A percentile compares a stretch with the other conserved stretches of the same genome.
Conservation (phyloP, 768 basidiomycete genomes). For the Boletus reticulatus region DNA sequence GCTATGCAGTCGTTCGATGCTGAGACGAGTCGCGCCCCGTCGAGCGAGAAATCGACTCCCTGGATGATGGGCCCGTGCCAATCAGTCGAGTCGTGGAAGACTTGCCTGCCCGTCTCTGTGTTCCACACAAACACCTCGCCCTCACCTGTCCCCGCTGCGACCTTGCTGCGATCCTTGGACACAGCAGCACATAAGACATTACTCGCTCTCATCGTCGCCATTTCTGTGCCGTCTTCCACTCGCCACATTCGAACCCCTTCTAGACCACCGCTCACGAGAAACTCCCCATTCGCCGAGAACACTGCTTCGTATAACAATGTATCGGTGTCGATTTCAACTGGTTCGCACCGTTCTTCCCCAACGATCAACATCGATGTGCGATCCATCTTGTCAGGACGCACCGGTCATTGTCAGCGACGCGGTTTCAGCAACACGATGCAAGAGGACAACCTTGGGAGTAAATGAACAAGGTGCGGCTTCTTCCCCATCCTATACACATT, state of each 20-base stretch:
- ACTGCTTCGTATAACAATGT: accelerated
- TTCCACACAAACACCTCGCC: not conserved
- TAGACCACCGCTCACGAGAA: not conserved
- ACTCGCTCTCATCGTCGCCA: not conserved
- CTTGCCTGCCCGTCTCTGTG: not conserved
- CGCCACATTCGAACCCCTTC: not conserved
- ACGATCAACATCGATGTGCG: no score
- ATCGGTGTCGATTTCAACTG: not conserved
- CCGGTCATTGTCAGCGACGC: no score
- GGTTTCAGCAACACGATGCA: no score
- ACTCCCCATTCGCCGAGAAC: not conserved
- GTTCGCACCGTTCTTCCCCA: not conserved
- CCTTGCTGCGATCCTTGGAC: not conserved
- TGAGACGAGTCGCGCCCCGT: not conserved
- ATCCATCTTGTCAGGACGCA: no score
- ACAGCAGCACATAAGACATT: not conserved
- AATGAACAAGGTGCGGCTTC: no score
- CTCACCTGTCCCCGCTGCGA: not conserved
- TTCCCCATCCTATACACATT: no score
- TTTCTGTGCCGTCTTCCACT: not conserved
- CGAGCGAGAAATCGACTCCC: not conserved
- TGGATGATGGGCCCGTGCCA: no score
- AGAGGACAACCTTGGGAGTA: no score
- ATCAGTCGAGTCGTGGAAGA: no score
- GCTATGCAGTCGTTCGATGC: not conserved